Evolutionary conservation across 345 rosid genomes (phyloP).

Genomic region (Eucalyptus erythrocorys): DNA sequence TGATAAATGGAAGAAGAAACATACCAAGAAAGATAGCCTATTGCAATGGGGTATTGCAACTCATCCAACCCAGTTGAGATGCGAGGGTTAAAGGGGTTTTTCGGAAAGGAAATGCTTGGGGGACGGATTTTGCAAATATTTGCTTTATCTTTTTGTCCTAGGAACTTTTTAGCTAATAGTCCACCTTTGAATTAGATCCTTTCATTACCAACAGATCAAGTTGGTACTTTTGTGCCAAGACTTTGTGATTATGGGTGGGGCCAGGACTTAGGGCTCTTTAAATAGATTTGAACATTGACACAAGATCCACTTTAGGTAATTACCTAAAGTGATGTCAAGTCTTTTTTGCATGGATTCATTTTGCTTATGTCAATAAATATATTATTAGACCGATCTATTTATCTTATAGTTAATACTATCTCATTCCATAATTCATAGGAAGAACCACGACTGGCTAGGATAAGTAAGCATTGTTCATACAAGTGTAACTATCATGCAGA

Average conservation of each 20-base stretch:
- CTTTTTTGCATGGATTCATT: not conserved
- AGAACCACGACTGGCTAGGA: not conserved
- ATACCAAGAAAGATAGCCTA: not conserved
- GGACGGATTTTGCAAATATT: not conserved
- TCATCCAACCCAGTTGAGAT: not conserved
- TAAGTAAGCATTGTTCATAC: not conserved
- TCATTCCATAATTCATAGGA: not conserved
- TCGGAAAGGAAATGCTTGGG: not conserved
- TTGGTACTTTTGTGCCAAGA: not conserved
- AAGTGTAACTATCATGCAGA: not conserved
- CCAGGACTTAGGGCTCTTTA: not conserved
- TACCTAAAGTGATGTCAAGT: not conserved
- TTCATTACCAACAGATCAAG: not conserved
- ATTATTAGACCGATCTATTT: not conserved
- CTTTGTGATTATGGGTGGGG: not conserved
- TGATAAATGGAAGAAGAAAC: not conserved
- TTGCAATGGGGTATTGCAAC: not conserved
- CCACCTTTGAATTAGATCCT: not conserved
- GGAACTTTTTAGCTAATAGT: not conserved
- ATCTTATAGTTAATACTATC: not conserved
- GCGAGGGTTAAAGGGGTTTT: not conserved
- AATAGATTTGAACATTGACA: not conserved
- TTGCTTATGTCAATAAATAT: not conserved
- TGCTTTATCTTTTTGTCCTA: not conserved
- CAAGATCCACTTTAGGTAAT: not conserved